Base-by-base conservation (phyloP, 2,329 filamentous ascomycete species). In the Aspergillus texensis region DNA sequence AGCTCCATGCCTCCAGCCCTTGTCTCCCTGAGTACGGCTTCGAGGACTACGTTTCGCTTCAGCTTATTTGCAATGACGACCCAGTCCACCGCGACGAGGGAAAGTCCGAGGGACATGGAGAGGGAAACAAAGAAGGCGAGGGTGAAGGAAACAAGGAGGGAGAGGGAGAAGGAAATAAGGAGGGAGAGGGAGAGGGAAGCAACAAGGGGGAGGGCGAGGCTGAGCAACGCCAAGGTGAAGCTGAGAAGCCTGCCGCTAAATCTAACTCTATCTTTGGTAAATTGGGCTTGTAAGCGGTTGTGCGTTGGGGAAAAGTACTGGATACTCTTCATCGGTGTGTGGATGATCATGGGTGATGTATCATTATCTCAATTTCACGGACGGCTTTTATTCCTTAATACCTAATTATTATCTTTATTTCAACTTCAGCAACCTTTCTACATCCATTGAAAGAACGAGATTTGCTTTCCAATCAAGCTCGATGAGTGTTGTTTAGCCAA, bases 1-100 rank as follows among this genome's bases (percentile, higher is more conserved):
- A 65, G 24, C 26, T 34, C 10, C 45, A 45, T 2, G 46, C 30
- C 2, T 19, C 65, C 46, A 63, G 45, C 19, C 48, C 32, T 1
- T 69, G 67, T 39, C 45, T 69, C 26, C 26, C 32, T 2, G 63
- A 67, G 34, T 16, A 9, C 12, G 55, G 48, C 2, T 67, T 67
- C 30, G 61, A 62, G 12, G 64, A 62, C 43, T 53, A 43, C 19
- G 11, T 46, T 32, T 58, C 54, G 26, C 9, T 67, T 10, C 21
- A 52, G 57, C 57, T 68, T 6, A 28, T 65, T n/a, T 68, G 66
- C 45, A 52, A 63, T 28, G 53, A 62, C 4, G 34, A 56, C 16
- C 8, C 34, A 36, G 34, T 3, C 34, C 34, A 36, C 14, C 34
- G 14, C 34, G 34, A 36, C 6, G 34, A 36, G 3, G 34, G 34